Evolutionary conservation across 257 asterid genomes (phyloP).

Genomic region (Capsicum pubescens): DNA sequence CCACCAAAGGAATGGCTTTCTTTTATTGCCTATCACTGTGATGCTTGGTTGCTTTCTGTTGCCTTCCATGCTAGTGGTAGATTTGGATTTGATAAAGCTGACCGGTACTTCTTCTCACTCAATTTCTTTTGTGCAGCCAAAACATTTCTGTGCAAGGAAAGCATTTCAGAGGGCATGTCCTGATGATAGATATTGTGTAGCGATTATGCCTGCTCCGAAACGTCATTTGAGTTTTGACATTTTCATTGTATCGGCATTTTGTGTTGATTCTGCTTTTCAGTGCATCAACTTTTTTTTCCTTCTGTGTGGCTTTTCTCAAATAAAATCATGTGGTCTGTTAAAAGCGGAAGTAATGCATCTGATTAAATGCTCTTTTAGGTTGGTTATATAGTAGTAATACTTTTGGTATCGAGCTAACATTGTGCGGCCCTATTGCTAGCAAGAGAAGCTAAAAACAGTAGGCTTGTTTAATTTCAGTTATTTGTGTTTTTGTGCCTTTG

Average conservation of each 20-base stretch:
- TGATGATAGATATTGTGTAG: not conserved
- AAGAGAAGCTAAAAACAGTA: not conserved
- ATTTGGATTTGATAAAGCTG: constrained; percentile 49
- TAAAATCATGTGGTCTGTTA: not conserved
- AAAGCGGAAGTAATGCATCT: constrained; percentile 19
- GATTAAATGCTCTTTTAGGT: not conserved
- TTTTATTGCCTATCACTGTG: constrained; percentile 51
- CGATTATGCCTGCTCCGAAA: not conserved
- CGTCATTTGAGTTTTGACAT: not conserved
- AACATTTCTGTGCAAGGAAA: not conserved
- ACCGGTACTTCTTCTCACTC: constrained; percentile 36
- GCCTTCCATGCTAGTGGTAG: constrained; percentile 52
- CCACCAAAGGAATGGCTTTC: constrained; percentile 55
- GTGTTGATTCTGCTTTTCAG: not conserved
- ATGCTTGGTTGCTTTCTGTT: constrained; percentile 55
- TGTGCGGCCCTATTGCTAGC: not conserved
- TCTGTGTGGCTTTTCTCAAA: not conserved
- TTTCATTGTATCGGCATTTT: not conserved
- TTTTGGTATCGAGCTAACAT: not conserved
- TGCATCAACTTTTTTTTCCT: not conserved
- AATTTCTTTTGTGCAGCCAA: constrained; percentile 3
- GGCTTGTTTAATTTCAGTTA: not conserved
- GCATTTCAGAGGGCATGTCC: not conserved
- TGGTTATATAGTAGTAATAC: not conserved
- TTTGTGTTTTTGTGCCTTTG: not conserved